Evolutionary conservation across 306 rosid genomes (phyloP), one percentile per base, ranked within the genome.

Genomic region (Cicer yamashitae): DNA sequence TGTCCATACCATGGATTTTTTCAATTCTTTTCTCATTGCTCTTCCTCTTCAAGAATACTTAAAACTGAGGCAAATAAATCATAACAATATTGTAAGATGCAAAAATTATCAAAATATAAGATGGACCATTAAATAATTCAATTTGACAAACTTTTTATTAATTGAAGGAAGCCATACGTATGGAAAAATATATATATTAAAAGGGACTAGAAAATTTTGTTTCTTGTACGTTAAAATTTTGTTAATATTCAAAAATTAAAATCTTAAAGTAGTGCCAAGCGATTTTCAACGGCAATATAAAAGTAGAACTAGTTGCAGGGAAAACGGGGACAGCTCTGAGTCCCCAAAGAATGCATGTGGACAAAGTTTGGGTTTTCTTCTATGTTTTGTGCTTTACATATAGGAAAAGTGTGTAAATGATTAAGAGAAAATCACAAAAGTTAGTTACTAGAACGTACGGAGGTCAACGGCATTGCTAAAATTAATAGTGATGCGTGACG

Each of bases 271-370:
- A 86, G 74, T 68, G 78, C 30, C 4, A 63, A 79, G 71, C 43
- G 85, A 62, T 60, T 82, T 80, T 90, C 86, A 89, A 84, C 86
- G 85, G 74, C 70, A 87, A 89, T 86, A 81, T 81, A 71, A 91
- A 91, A 87, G 34, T 30, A 30, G 60, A 84, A 79, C 80, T 53
- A 88, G 75, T 89, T 86, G 98, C 82, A 83, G 90, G 85, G 69
- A 47, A 20, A 81, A 81, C 51, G 81, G 88, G 88, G 91, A 84
- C 96, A 89, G 63, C 67, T 50, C 81, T 76, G 81, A 73, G 72
- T 74, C 73, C 69, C 25, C 6, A 46, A 68, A 13, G n/a, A 10
- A 61, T 14, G 50, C 18, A 73, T 78, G 65, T 56, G 68, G 47
- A 80, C 83, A 77, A 65, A 83, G 78, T 84, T 77, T 64, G 50